Evolutionary conservation across 2,329 filamentous ascomycete species (phyloP).

Genomic region (Trichothecium roseum): DNA sequence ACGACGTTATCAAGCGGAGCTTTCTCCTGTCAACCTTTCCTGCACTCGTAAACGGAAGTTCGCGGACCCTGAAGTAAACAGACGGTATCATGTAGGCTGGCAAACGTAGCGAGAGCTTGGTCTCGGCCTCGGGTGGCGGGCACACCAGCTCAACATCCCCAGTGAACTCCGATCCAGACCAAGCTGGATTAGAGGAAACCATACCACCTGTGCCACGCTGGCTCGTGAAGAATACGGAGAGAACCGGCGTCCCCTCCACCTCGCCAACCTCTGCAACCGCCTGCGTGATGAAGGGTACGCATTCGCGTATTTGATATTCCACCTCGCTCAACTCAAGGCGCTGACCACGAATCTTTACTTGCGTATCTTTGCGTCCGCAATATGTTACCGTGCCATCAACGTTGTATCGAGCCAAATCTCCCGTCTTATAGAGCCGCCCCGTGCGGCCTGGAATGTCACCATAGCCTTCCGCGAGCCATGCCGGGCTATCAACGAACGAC

Average conservation of each 20-base stretch:
- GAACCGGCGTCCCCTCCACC: conserved; percentile 2
- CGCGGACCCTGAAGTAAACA: not conserved
- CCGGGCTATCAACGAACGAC: conserved; percentile 25
- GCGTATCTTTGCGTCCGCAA: conserved; percentile 42
- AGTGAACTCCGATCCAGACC: too few species aligned
- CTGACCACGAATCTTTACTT: conserved; percentile 48
- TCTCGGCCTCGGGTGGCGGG: not conserved
- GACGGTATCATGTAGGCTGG: conserved; percentile 1
- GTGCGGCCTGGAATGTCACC: conserved; percentile 21
- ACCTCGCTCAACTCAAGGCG: conserved; percentile 32
- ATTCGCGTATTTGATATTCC: conserved; percentile 4
- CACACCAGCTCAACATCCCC: conserved; percentile 1
- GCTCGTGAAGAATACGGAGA: too few species aligned
- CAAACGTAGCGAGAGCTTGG: not conserved
- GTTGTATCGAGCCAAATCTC: conserved; percentile 33
- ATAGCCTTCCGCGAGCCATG: not conserved
- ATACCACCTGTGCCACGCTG: too few species aligned
- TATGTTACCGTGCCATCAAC: conserved; percentile 29
- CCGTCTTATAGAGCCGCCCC: conserved; percentile 32
- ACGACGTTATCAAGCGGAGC: not conserved
- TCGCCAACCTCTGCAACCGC: conserved; percentile 15
- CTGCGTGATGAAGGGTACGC: too few species aligned
- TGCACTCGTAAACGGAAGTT: not conserved
- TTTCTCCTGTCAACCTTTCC: not conserved
- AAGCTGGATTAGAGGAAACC: too few species aligned